A percentile compares a stretch with the other conserved stretches of the same genome.
These are phyloP conservation scores for Aegilops umbellulata DNA, from an alignment of 176 grass and related monocot species.

Conservation along the genomic window DNA sequence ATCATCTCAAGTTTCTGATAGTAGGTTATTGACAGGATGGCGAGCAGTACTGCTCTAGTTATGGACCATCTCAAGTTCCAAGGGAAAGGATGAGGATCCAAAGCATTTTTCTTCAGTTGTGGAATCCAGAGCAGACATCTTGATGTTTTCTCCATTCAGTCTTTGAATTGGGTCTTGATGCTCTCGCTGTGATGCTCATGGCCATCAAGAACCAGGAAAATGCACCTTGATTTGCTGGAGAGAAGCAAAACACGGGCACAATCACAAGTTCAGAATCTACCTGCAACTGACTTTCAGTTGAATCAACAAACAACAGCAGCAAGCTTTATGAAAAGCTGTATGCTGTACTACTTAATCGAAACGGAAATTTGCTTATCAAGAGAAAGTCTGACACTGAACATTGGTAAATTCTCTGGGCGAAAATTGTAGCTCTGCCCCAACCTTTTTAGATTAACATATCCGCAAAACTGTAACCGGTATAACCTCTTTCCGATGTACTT, in stretches of 20 bases:
- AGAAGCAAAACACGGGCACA: not conserved
- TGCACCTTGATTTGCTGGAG: not conserved
- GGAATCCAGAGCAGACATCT: not conserved
- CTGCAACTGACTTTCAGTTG: not conserved
- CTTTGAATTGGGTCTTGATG: conserved; percentile 9
- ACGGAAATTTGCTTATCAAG: not conserved
- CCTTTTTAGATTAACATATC: conserved; percentile 43
- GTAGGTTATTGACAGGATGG: conserved; percentile 15
- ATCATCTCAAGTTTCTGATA: not conserved
- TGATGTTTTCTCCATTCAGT: not conserved
- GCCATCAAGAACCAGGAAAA: not conserved
- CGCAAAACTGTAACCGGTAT: conserved; percentile 49
- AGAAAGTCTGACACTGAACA: not conserved
- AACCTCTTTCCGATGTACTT: conserved; percentile 40
- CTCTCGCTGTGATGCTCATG: conserved; percentile 12
- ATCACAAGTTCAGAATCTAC: not conserved
- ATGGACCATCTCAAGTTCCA: conserved; percentile 35
- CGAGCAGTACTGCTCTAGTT: not conserved
- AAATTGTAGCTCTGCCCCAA: conserved; percentile 72
- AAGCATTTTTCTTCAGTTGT: conserved; percentile 26
- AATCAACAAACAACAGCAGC: not conserved
- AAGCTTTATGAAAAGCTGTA: not conserved
- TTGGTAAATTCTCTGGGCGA: conserved; percentile 40
- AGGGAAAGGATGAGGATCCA: conserved; percentile 29
- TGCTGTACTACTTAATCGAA: not conserved